phyloP scores from a whole-genome alignment of 768 basidiomycete genomes.

The Dacryopinax spathularia region DNA sequence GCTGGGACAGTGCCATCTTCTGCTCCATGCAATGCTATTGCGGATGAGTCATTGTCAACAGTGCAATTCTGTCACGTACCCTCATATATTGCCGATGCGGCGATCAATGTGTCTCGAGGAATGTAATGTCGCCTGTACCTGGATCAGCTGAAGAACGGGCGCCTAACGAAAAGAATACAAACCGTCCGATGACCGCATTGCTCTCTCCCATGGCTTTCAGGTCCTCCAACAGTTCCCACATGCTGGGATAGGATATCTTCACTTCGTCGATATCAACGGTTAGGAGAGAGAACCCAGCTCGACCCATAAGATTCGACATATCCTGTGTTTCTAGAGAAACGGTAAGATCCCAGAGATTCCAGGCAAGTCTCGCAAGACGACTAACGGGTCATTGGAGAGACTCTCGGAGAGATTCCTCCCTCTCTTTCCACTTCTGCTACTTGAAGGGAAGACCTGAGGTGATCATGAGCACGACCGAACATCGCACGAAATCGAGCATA shows the following conservation, averaged over 20 bases:
- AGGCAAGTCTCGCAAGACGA: conserved; percentile 6
- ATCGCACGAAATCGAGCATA: conserved; percentile 17
- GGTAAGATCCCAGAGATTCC: too few relatives aligned
- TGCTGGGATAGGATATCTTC: conserved; percentile 75
- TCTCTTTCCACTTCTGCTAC: conserved; percentile 86
- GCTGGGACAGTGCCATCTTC: conserved; percentile 78
- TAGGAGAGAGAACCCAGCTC: conserved; percentile 85
- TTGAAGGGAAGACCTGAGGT: conserved; percentile 69
- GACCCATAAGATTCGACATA: conserved; percentile 77
- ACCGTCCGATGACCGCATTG: conserved; percentile 81
- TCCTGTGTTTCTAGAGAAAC: conserved; percentile 94
- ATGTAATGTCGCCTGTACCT: conserved; percentile 44
- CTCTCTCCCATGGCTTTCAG: conserved; percentile 93
- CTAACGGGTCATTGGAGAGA: conserved; percentile 95
- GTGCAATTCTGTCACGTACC: conserved; percentile 32
- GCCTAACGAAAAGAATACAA: conserved; percentile 11
- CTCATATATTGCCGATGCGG: conserved; percentile 87
- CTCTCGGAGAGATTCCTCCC: conserved; percentile 89
- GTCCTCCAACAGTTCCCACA: conserved; percentile 93
- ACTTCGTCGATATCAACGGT: conserved; percentile 95
- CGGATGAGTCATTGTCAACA: not conserved
- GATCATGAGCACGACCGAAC: not conserved
- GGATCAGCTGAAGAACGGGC: not conserved
- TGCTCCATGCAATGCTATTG: conserved; percentile 64
- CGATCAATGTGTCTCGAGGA: conserved; percentile 73